A percentile compares a stretch with the other conserved stretches of the same genome.
phyloP scores from a whole-genome alignment of 441 rosid species.

The Flueggea neowawraea region DNA sequence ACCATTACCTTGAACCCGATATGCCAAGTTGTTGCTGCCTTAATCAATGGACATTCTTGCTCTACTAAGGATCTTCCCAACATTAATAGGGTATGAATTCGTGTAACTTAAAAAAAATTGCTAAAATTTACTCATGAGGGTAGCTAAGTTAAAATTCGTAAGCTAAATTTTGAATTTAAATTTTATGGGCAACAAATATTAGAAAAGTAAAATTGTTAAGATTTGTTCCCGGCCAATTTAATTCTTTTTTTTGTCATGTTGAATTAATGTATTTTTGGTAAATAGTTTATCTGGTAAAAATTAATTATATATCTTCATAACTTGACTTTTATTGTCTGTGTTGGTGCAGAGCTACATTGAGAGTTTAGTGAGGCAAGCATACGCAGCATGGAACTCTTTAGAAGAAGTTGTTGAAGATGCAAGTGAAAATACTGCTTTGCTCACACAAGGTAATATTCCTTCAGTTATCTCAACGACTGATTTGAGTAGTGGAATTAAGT shows the following conservation, averaged over 20 bases:
- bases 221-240: too few relatives aligned
- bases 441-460: slow-evolving; percentile 51
- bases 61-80: slow-evolving; percentile 24
- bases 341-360: slow-evolving; percentile 33
- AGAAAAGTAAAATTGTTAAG: too few relatives aligned
- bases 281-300: too few relatives aligned
- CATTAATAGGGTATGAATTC: slow-evolving; percentile 36
- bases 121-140: too few relatives aligned
- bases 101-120: too few relatives aligned
- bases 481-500: not conserved
- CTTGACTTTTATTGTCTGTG: too few relatives aligned
- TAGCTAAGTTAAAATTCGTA: too few relatives aligned
- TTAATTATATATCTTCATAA: too few relatives aligned
- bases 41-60: slow-evolving; percentile 34
- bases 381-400: slow-evolving; percentile 45
- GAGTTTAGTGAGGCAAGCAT: slow-evolving; percentile 54
- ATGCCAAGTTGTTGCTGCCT: slow-evolving; percentile 55
- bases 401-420: slow-evolving; percentile 40
- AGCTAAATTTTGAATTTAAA: too few relatives aligned
- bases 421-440: slow-evolving; percentile 33
- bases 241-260: too few relatives aligned
- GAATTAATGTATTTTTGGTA: too few relatives aligned
- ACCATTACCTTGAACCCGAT: slow-evolving; percentile 54
- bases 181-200: too few relatives aligned
- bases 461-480: not conserved